Conservation (phyloP, 129 eudicot species). For the Kitagawia praeruptora region DNA sequence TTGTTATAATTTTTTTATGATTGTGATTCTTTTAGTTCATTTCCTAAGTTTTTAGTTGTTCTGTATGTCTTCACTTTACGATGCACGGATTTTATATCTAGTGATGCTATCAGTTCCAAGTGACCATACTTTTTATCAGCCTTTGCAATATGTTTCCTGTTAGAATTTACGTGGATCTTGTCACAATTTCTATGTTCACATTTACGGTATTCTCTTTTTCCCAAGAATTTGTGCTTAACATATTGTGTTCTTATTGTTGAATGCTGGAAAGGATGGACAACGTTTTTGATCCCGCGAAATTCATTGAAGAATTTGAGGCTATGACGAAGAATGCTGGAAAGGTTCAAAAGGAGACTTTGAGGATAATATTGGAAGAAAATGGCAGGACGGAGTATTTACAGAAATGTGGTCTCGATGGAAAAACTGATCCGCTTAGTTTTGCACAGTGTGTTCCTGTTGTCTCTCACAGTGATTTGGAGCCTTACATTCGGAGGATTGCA, state of each 20-base stretch:
- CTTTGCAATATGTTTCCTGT: no score
- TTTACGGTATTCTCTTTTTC: no score
- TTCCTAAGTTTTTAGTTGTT: not conserved
- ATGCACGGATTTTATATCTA: not conserved
- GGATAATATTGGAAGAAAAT: constrained; percentile 68
- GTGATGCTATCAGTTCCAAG: no score
- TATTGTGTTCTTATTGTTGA: not conserved
- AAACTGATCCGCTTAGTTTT: constrained; percentile 60
- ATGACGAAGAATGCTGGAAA: constrained; percentile 62
- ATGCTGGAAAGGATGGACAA: constrained; percentile 32
- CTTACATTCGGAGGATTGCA: constrained; percentile 69
- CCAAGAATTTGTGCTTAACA: no score
- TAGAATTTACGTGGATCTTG: no score
- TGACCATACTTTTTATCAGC: no score
- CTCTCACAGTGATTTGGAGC: constrained; percentile 70
- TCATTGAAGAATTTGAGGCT: constrained; percentile 64
- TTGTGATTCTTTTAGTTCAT: not conserved
- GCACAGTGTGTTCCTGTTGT: constrained; percentile 67
- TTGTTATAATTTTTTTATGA: not conserved
- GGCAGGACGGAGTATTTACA: constrained; percentile 59
- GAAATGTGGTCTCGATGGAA: constrained; percentile 66
- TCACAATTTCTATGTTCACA: no score
- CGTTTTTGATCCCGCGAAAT: constrained; percentile 35
- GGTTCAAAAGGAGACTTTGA: constrained; percentile 62
- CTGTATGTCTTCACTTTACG: not conserved